Evolutionary conservation across 495 filamentous ascomycete species (phyloP), one percentile per base, ranked within the genome.

Genomic region (Podospora didyma): DNA sequence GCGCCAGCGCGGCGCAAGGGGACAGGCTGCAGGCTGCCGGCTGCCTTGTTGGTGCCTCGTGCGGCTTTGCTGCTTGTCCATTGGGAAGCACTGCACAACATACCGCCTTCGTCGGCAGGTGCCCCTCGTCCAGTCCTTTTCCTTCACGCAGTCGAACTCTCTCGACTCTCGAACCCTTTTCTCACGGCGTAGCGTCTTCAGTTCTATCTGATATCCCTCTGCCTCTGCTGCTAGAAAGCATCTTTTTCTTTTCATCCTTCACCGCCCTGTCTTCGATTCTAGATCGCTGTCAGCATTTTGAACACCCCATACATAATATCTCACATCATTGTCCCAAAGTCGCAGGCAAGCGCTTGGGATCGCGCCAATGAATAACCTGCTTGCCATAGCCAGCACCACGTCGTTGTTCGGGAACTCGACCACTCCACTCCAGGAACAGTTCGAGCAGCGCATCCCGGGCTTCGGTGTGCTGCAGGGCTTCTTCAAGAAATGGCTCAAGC

Each of bases 401-500:
- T 63, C 63, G 16, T 44, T 66, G 47, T 48, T 64, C 31, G 58
- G 51, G 14, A 39, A 11, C 46, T 10, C 41, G 3, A 22, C 34
- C 3, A 45, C 49, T 2, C 51, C 56, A 2, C 17, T 61, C n/a
- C 45, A 65, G 7, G 61, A 62, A 42, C 55, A 65, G 20, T 51
- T 66, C 26, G 66, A 69, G 54, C 21, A 61, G 16, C 54, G 55
- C 21, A 59, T 66, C 16, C 66, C 64, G 11, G 64, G 66, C 44
- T 69, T 66, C 44, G 45, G 46, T 2, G 23, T 62, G 10, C 37
- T 69, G 17, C 61, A 63, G 31, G 51, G 51, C 11, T 69, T 69
- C 53, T 64, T 69, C 52, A 60, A 66, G 37, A 64, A 51, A 54
- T 70, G 68, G 68, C 54, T 68, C 49, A 46, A 56, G 20, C 21